Evolutionary conservation across 345 rosid species (phyloP).

Genomic region (Acer yangbiense): DNA sequence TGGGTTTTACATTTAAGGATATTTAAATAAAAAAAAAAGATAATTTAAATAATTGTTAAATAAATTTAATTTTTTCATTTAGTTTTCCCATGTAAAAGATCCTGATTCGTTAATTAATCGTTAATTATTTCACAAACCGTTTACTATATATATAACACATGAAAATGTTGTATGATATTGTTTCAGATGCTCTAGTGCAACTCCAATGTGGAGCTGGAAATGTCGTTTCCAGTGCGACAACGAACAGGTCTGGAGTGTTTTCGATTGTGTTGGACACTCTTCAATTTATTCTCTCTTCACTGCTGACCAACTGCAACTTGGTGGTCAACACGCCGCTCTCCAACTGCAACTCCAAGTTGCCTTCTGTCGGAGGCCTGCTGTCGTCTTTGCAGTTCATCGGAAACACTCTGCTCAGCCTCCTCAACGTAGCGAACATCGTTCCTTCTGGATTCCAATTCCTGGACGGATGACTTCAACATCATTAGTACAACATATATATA

Average conservation of each 20-base stretch:
- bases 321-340: constrained; percentile 60
- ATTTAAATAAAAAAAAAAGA: no score
- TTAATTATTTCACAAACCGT: not conserved
- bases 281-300: constrained; percentile 36
- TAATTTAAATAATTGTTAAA: no score
- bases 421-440: constrained; percentile 34
- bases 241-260: constrained; percentile 44
- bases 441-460: constrained; percentile 50
- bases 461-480: constrained; percentile 9
- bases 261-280: constrained; percentile 41
- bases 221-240: constrained; percentile 46
- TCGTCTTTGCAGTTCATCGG: constrained; percentile 48
- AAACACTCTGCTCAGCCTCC: constrained; percentile 37
- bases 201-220: constrained; percentile 48
- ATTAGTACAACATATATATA: not conserved
- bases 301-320: constrained; percentile 44
- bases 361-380: constrained; percentile 36
- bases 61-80: no score
- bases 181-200: constrained; percentile 55
- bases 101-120: no score
- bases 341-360: constrained; percentile 52
- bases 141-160: not conserved
- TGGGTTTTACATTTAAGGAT: no score
- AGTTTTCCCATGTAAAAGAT: no score
- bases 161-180: not conserved